Evolutionary conservation across 148 eudicot species (phyloP), one percentile per base, ranked within the genome.

Genomic region (Persicaria tinctoria): DNA sequence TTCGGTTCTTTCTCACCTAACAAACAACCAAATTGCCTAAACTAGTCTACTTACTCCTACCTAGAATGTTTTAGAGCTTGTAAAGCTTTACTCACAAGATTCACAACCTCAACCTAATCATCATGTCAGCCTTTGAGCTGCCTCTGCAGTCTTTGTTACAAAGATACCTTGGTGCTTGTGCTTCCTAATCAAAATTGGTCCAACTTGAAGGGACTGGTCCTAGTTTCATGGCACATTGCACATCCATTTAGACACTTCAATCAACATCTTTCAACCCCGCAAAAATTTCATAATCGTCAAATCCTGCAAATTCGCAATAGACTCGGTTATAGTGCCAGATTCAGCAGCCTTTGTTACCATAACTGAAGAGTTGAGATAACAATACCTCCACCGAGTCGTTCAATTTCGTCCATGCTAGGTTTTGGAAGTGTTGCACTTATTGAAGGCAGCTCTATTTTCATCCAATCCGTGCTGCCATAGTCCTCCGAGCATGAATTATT

Each of bases 271-370:
- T 66, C 47, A 66, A 66, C 47, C 85, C 90, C 17, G 85, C 83
- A 74, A 91, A 89, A 57, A 89, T 87, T 80, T 91, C 98, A 77
- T 72, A 84, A 79, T 94, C 97, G 74, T 88, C 87, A 81, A 90
- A 94, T 64, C 93, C 97, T 94, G 88, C 79, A 84, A 41, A 79
- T 76, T 32, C 62, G 14, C 17, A 20, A 74, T 16, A 10, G 46
- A 47, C 20, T 74, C 47, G n/a, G 59, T 70, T 23, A 38, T 27
- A 38, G 0, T 38, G 17, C 27, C 41, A 32, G 71, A 12, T 27
- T 46, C 8, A 41, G 11, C 16, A 55, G 70, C 70, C 47, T 32
- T 64, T 20, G 3, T 46, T 9, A 13, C 17, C 0, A 48, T 23
- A 46, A 38, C 53, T 38, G 49, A 48, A 32, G 18, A 46, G 45